Evolutionary conservation across 345 rosid genomes (phyloP).

Genomic region (Euphorbia lathyris): DNA sequence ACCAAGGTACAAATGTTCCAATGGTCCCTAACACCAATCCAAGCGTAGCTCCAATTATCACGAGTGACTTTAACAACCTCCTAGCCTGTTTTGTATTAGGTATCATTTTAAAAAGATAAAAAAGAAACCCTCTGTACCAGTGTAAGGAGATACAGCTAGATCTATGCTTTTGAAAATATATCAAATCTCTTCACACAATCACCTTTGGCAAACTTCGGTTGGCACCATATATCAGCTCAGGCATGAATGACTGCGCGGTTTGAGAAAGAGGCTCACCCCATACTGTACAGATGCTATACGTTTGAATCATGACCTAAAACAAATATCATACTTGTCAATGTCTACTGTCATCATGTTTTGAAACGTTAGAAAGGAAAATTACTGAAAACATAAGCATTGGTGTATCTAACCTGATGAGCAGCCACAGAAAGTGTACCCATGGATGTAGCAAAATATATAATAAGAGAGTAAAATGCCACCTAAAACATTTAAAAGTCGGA

Average conservation of each 20-base stretch:
- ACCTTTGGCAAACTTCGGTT: slow-evolving; percentile 64
- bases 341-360: background rate
- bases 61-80: slow-evolving; percentile 71
- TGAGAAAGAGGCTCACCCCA: slow-evolving; percentile 94
- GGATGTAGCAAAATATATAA: slow-evolving; percentile 75
- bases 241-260: slow-evolving; percentile 94
- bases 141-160: background rate
- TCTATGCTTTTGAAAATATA: background rate
- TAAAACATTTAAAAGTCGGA: slow-evolving; percentile 31
- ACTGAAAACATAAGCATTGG: background rate
- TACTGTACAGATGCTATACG: slow-evolving; percentile 54
- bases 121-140: background rate
- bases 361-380: slow-evolving; percentile 9
- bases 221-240: slow-evolving; percentile 70
- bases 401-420: slow-evolving; percentile 77
- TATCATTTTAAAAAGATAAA: slow-evolving; percentile 13
- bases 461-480: slow-evolving; percentile 76
- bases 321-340: slow-evolving; percentile 3
- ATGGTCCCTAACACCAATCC: slow-evolving; percentile 55
- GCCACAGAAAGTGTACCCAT: slow-evolving; percentile 77
- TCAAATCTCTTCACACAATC: background rate
- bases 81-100: slow-evolving; percentile 57
- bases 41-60: slow-evolving; percentile 56
- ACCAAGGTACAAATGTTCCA: slow-evolving; percentile 66
- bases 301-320: slow-evolving; percentile 73